Percentiles rank a stretch among this genome's conserved stretches.
Evolutionary conservation across 768 basidiomycete genomes (phyloP).

Genomic region (Lentinula lateritia): DNA sequence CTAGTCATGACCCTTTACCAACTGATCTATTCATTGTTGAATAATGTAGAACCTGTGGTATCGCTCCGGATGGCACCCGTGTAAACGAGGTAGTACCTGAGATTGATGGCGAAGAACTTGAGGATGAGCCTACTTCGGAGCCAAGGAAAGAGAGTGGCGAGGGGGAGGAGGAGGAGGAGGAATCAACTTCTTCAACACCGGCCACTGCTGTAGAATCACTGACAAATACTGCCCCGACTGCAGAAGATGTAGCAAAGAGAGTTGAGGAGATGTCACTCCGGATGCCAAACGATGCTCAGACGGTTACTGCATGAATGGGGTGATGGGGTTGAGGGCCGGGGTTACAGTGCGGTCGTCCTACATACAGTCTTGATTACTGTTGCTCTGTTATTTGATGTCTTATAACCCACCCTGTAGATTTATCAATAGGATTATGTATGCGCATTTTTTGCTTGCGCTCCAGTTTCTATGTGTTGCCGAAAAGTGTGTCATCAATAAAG

Average conservation of each 20-base stretch:
- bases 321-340: too few species aligned
- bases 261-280: neutral
- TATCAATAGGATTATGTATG: too few species aligned
- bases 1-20: neutral
- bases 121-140: neutral
- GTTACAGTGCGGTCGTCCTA: too few species aligned
- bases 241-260: neutral
- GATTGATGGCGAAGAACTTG: neutral
- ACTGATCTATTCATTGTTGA: neutral
- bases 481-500: too few species aligned
- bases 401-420: too few species aligned
- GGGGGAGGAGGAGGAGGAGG: neutral
- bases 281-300: neutral
- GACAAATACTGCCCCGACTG: neutral
- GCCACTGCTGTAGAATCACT: neutral
- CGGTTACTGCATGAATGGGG: neutral
- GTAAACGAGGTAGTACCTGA: conserved; percentile 14
- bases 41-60: conserved; percentile 45
- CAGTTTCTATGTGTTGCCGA: too few species aligned
- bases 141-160: neutral
- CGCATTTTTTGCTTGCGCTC: too few species aligned
- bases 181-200: neutral
- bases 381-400: too few species aligned
- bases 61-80: conserved; percentile 52
- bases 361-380: too few species aligned